Evolutionary conservation across 192 early-diverging fungal genomes (phyloP), one percentile per base, ranked within the genome.

Genomic region (Backusella tarrabulga): DNA sequence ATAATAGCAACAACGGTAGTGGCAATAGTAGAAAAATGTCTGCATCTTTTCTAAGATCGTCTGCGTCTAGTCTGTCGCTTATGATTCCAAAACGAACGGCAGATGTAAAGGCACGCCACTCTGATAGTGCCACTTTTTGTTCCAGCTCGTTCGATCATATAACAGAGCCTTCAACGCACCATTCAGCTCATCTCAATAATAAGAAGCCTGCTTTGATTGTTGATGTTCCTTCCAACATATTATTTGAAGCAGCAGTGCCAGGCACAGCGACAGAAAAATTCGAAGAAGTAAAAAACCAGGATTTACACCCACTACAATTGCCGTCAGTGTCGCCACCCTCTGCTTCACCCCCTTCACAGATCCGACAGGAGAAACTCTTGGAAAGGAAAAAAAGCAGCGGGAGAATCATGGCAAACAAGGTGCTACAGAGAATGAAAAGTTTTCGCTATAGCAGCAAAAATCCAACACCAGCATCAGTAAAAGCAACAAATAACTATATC

Each of bases 61-160:
- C 75, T 23, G 67, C 75, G 11, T 76, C 75, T 6, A 76, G 67
- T 52, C 68, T 76, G 21, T 76, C 75, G 8, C 6, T 54, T 54
- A 54, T 76, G 11, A 44, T 76, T 36, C 67, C 67, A 68, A 68
- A 68, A 36, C 34, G 35, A 68, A 68, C 34, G 35, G 2, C 35
- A 35, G n/a, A 21, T 54, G 52, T 54, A 36, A 68, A 68, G 34
- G 38, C 34, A 36, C 34, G n/a, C 2, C 35, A 68, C 14, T 36
- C 17, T 68, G 34, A 36, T 54, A 68, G 7, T 36, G 15, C 67
- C 34, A 38, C 34, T 15, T 68, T 34, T n/a, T 68, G 67, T n/a
- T 68, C 67, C 34, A 68, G 35, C 19, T 38, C 67, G 1, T 19
- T 68, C 15, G 67, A 68, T 68, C 34, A 35, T n/a, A 36, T 36